Evolutionary conservation across 2,329 filamentous ascomycete species (phyloP), one percentile per base, ranked within the genome.

Genomic region (Phaeosphaeria sp.): DNA sequence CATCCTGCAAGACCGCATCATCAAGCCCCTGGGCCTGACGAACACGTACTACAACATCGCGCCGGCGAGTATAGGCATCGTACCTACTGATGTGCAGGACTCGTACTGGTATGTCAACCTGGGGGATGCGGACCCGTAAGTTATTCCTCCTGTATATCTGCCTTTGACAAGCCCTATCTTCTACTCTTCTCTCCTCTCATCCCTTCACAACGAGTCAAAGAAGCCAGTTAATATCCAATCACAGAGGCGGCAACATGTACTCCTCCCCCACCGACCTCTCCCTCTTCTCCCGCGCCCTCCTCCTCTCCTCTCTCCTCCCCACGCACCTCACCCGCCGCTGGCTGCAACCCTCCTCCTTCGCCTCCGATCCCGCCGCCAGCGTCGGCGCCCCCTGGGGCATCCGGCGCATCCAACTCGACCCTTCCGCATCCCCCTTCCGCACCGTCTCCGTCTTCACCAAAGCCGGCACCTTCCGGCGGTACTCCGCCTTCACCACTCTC

Each of bases 361-460:
- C 75, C 1, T 71, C n/a, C 64, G 67, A 68, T 6, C 72, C 73
- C 55, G 68, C 74, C 4, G 64, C 54, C n/a, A 49, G 56, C 2
- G 17, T 79, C 20, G 78, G 79, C n/a, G 62, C 68, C 15, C 77
- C 77, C 2, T 81, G 77, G 77, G 74, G 78, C 36, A 77, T 81
- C 52, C 75, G 69, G 13, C 69, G 75, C 43, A 57, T 59, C 9
- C 54, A 56, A 3, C 47, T 74, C 11, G 59, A 47, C 43, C 44
- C 49, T 17, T n/a, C 30, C 1, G 24, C 22, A 2, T 51, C 55
- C 11, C 60, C 60, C 1, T 51, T 56, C 33, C 55, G 57, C 20
- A 57, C 55, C 1, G 59, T 75, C 6, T 73, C 75, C 59, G 27
- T 79, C 1, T 81, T 79, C 57, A 78, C 77, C 18, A 82, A 84